Conservation (phyloP, 306 rosid species). For the Comarum palustre region DNA sequence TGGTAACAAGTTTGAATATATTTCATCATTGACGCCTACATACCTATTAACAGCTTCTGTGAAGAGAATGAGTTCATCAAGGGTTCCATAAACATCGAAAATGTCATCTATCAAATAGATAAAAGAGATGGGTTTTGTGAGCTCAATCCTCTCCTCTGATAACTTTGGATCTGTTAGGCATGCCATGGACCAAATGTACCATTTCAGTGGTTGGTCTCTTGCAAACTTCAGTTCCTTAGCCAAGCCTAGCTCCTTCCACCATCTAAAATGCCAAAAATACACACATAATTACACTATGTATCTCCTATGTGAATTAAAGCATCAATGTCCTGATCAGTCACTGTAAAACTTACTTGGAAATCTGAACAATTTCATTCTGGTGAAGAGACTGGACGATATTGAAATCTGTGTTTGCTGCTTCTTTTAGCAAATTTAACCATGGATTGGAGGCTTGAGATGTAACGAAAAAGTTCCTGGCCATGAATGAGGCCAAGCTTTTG, state of each 20-base stretch:
- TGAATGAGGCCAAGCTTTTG: slow-evolving; percentile 49
- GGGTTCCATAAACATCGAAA: slow-evolving; percentile 60
- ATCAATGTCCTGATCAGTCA: background rate
- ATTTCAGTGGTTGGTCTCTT: slow-evolving; percentile 66
- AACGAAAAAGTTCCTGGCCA: slow-evolving; percentile 29
- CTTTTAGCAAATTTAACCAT: slow-evolving; percentile 40
- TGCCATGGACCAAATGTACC: slow-evolving; percentile 62
- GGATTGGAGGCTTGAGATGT: slow-evolving; percentile 17
- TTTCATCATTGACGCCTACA: background rate
- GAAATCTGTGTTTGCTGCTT: slow-evolving; percentile 47
- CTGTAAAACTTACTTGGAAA: slow-evolving; percentile 34
- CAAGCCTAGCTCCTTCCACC: slow-evolving; percentile 67
- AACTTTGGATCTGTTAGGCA: slow-evolving; percentile 43
- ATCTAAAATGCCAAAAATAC: slow-evolving; percentile 23
- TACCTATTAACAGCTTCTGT: slow-evolving; percentile 56
- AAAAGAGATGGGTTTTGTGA: slow-evolving; percentile 62
- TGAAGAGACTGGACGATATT: slow-evolving; percentile 22
- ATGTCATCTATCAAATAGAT: slow-evolving; percentile 64
- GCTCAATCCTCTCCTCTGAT: slow-evolving; percentile 58
- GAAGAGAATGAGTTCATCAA: slow-evolving; percentile 52
- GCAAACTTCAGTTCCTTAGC: slow-evolving; percentile 43
- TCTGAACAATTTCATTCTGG: slow-evolving; percentile 41
- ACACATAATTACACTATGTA: background rate
- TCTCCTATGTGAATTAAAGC: background rate
- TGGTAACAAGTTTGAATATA: too few species aligned